phyloP scores from a whole-genome alignment of 2,329 filamentous ascomycete species.

The Rhinocladiella similis region DNA sequence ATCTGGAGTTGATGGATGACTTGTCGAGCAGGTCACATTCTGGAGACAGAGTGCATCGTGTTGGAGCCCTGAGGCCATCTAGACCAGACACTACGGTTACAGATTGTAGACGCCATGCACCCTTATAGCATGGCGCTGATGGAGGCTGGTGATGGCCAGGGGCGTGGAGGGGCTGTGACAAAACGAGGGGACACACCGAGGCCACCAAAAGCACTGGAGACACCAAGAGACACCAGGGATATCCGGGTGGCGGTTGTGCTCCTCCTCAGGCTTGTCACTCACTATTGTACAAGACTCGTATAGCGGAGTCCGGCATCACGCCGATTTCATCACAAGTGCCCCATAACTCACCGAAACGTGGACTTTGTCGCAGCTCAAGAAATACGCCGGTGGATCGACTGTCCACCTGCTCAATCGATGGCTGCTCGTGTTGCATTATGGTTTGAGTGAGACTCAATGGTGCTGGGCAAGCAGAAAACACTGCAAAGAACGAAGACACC shows the following conservation, averaged over 20 bases:
- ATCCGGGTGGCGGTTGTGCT: no score
- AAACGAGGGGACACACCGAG: not conserved
- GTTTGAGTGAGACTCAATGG: not conserved
- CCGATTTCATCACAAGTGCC: not conserved
- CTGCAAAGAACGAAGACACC: no score
- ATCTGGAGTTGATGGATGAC: not conserved
- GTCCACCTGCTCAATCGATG: not conserved
- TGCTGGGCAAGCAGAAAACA: not conserved
- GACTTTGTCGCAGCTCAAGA: not conserved
- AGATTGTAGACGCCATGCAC: not conserved
- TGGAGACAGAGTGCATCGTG: not conserved
- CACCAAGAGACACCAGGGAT: no score
- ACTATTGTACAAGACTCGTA: no score
- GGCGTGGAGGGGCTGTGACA: no score
- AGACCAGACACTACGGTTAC: not conserved
- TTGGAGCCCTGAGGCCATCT: not conserved
- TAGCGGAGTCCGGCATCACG: not conserved
- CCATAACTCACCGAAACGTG: not conserved
- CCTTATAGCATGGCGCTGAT: not conserved
- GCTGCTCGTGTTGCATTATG: not conserved
- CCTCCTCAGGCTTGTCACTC: not conserved
- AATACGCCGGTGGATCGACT: not conserved
- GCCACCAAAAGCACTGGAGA: no score
- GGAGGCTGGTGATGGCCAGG: not conserved
- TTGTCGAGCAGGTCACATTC: not conserved